These are phyloP conservation scores for Leptographium wingfieldii DNA, from an alignment of 2,329 filamentous ascomycete genomes.

Conservation along the genomic window DNA sequence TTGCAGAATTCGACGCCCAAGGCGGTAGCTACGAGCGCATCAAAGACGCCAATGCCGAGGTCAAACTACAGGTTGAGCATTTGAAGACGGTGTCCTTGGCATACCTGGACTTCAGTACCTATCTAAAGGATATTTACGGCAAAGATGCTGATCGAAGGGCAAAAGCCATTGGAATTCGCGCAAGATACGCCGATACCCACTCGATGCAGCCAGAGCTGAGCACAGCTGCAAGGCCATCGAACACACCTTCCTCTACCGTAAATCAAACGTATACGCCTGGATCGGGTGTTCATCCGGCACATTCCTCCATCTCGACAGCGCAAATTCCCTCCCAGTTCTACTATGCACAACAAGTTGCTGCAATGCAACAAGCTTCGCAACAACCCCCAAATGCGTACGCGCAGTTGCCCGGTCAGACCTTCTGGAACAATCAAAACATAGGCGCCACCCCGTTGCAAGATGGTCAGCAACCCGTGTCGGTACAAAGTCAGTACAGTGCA, in stretches of 20 bases:
- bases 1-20: slow-evolving; percentile 14
- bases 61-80: slow-evolving; percentile 5
- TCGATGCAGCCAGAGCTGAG: background rate
- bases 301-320: too few relatives aligned
- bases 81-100: slow-evolving; percentile 7
- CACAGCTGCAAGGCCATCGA: background rate
- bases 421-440: background rate
- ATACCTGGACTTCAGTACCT: slow-evolving; percentile 8
- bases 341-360: background rate
- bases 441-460: background rate
- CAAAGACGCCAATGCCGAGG: background rate
- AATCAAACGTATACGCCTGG: too few relatives aligned
- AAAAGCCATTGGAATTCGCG: background rate
- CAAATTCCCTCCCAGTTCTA: background rate
- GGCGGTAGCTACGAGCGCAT: background rate
- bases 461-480: background rate
- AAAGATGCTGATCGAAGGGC: background rate
- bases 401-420: background rate
- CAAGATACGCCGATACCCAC: background rate
- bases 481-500: background rate
- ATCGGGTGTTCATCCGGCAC: too few relatives aligned
- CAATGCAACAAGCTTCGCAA: background rate
- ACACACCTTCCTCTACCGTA: background rate
- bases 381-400: background rate
- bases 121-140: background rate